Conservation (phyloP, 345 rosid genomes). For the Raphanus raphanistrum region DNA sequence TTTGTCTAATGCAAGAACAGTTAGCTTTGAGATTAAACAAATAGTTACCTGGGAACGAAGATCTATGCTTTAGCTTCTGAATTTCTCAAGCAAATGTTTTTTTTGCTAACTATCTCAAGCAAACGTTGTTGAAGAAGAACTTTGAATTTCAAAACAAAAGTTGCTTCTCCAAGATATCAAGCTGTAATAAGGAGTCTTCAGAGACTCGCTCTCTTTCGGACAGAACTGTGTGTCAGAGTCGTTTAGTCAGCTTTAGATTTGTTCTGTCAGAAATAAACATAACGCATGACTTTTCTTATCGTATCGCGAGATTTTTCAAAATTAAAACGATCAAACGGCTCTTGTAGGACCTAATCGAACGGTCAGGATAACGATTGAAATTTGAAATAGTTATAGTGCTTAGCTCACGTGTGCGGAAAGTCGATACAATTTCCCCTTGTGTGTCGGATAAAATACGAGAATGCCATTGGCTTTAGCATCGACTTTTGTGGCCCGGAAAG, state of each 20-base stretch:
- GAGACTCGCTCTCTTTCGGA: slow-evolving; percentile 2
- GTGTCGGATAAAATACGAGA: not conserved
- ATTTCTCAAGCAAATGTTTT: not conserved
- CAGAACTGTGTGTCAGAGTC: slow-evolving; percentile 52
- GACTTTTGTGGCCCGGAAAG: slow-evolving; percentile 28
- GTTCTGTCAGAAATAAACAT: slow-evolving; percentile 20
- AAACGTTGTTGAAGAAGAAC: slow-evolving; percentile 32
- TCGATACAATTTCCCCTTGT: not conserved
- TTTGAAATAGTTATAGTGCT: slow-evolving; percentile 41
- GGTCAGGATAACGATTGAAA: slow-evolving; percentile 46
- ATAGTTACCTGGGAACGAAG: slow-evolving; percentile 27
- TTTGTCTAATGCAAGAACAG: slow-evolving; percentile 15
- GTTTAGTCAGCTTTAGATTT: slow-evolving; percentile 40
- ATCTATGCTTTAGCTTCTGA: slow-evolving; percentile 28
- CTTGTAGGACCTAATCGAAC: slow-evolving; percentile 39
- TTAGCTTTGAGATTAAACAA: slow-evolving; percentile 12
- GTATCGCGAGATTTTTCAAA: slow-evolving; percentile 35
- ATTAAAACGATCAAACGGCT: slow-evolving; percentile 47
- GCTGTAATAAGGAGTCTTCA: not conserved
- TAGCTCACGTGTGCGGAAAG: slow-evolving; percentile 35
- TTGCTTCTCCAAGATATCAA: slow-evolving; percentile 22
- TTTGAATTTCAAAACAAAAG: slow-evolving; percentile 43
- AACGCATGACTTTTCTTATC: slow-evolving; percentile 38
- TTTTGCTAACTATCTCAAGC: not conserved
- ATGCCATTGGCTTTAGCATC: slow-evolving; percentile 19